Conservation (phyloP, 2,329 filamentous ascomycete species). For the Xylaria polymorpha region DNA sequence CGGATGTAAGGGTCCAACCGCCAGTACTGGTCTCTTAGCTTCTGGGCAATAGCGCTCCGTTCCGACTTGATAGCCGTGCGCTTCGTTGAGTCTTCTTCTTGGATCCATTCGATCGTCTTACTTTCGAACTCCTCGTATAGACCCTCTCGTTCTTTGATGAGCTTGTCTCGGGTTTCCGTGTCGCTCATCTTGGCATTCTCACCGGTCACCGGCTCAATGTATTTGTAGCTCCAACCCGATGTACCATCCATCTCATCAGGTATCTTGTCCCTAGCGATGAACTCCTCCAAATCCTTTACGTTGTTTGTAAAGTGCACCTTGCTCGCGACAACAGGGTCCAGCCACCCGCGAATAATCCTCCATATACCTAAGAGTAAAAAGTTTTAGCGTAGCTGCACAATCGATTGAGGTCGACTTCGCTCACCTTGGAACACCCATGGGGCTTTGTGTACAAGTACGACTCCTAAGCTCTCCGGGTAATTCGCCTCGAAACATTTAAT, state of each 20-base stretch:
- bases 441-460: constrained; percentile 92
- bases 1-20: constrained; percentile 86
- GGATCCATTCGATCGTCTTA: constrained; percentile 80
- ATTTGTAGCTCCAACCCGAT: constrained; percentile 86
- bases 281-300: constrained; percentile 79
- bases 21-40: constrained; percentile 85
- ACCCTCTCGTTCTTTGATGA: constrained; percentile 71
- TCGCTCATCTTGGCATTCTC: constrained; percentile 84
- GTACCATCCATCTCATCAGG: constrained; percentile 86
- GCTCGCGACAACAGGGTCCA: constrained; percentile 93
- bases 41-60: constrained; percentile 70
- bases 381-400: constrained; percentile 51
- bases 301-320: constrained; percentile 96
- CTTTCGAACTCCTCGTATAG: constrained; percentile 81
- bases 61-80: constrained; percentile 64
- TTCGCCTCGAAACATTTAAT: constrained; percentile 99
- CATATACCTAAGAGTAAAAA: constrained; percentile 72
- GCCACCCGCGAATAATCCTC: constrained; percentile 95
- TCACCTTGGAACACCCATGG: constrained; percentile 95
- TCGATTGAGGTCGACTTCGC: constrained; percentile 51
- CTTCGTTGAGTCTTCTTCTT: constrained; percentile 59
- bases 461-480: constrained; percentile 91
- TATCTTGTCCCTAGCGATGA: constrained; percentile 77
- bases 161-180: constrained; percentile 67
- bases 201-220: constrained; percentile 77